Base-by-base conservation (phyloP, 495 filamentous ascomycete genomes). In the Aspergillus biplanus region DNA sequence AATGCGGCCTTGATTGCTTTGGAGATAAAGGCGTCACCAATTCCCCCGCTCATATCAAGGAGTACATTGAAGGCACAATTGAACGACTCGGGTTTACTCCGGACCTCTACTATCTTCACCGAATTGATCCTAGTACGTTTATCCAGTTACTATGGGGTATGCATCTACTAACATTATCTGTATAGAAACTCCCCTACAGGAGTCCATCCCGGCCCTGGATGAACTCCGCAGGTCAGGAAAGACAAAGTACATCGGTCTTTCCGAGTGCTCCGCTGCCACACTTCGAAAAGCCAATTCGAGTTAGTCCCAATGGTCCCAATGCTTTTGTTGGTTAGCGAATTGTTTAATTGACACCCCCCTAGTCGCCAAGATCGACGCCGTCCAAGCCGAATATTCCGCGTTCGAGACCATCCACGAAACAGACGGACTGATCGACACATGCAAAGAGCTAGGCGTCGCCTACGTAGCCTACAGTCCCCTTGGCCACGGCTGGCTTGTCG, bases 51-150 rank as follows among this genome's bases (percentile, higher is more conserved):
- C 81, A 84, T 61, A 84, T 84, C 68, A 79, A 82, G 62, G 65
- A 72, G 54, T 84, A 83, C 57, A 82, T 84, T 31, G 80, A 84
- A 7, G 81, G 80, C 33, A 82, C 80, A 2, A 83, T 81, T 32
- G 77, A 83, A 31, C 65, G 81, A 69, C 71, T 84, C 0, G 81
- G 81, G 2, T 84, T 82, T 32, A 49, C 80, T 16, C 82, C 82
- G 18, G 76, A 82, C 52, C 63, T 82, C 5, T 79, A 78, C 59
- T 79, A 78, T 55, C 64, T 78, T 7, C 76, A 80, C 39, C 73
- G 76, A 4, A 77, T 79, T 42, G 76, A 79, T 55, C 76, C 76
- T 21, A 75, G 76, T 79, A 66, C 21, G 75, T 71, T 7, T 15
- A 9, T 47, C n/a, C 7, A 8, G 27, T 5, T 52, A n/a, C 33